These are phyloP conservation scores for Boletus subparvulus DNA, from an alignment of 768 basidiomycete species.

Conservation along the genomic window DNA sequence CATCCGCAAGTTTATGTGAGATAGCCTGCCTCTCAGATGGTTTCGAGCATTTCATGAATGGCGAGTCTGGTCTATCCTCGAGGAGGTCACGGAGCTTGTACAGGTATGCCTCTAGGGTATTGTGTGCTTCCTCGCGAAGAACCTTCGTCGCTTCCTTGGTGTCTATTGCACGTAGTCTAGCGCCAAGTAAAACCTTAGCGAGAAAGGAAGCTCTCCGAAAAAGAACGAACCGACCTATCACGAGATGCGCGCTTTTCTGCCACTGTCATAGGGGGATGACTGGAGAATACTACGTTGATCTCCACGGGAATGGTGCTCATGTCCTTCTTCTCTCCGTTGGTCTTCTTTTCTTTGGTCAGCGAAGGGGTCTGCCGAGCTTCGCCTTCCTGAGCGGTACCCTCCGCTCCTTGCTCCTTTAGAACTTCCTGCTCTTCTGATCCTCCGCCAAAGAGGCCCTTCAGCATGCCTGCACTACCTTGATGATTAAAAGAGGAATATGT, in stretches of 20 bases:
- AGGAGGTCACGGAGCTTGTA: constrained; percentile 87
- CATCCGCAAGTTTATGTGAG: constrained; percentile 63
- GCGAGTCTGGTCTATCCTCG: constrained; percentile 60
- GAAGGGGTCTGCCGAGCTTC: constrained; percentile 32
- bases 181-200: constrained; percentile 4
- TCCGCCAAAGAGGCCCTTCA: constrained; percentile 85
- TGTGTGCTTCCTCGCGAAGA: constrained; percentile 85
- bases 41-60: constrained; percentile 86
- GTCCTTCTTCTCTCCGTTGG: constrained; percentile 38
- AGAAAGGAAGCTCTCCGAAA: not conserved
- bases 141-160: constrained; percentile 71
- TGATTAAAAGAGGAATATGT: constrained; percentile 5
- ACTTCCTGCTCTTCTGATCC: constrained; percentile 40
- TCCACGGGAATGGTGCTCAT: constrained; percentile 65
- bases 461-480: constrained; percentile 53
- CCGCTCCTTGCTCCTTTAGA: constrained; percentile 29
- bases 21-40: constrained; percentile 67
- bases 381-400: constrained; percentile 25
- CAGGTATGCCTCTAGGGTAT: constrained; percentile 89
- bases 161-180: constrained; percentile 78
- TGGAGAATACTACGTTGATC: constrained; percentile 60
- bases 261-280: constrained; percentile 69
- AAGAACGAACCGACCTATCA: constrained; percentile 53
- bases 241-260: constrained; percentile 74
- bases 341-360: constrained; percentile 37